Base-by-base conservation (phyloP, 345 rosid genomes). In the Sisymbrium altissimum region DNA sequence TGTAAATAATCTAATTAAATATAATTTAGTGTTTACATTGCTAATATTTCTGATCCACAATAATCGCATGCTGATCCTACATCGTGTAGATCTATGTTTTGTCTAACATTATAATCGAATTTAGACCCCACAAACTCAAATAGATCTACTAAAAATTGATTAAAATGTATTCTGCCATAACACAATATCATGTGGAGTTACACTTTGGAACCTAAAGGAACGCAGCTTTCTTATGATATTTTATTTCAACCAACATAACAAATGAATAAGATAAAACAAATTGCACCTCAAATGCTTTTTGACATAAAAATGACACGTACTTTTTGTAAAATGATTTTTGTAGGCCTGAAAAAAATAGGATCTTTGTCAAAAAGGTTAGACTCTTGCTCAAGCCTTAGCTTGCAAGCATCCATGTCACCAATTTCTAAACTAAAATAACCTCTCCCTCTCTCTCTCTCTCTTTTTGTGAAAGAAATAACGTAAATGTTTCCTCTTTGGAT, bases 341-440 rank as follows among this genome's bases (percentile, higher is more conserved):
- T 39, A 36, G 72, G 66, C 66, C 29, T 35, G 48, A 2, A 19
- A 66, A 45, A 64, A 66, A 23, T 18, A 25, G 50, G 7, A 66
- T 74, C 66, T 43, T 73, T 57, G 72, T 57, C 72, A 74, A 48
- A 66, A 54, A 66, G 65, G 33, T 66, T 65, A 60, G 72, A 74
- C 72, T 29, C 76, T 57, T 57, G 23, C 59, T 25, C 60, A 74
- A 66, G 59, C 59, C 78, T 65, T 74, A 74, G 72, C 72, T 35
- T 66, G 78, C 72, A 74, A 74, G 72, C 72, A 57, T 66, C 59
- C 33, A 66, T 74, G 52, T 66, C 67, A 46, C 53, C 17, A 57
- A 66, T 52, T 58, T 71, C 27, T 25, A 46, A 17, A 60, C 52
- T 10, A 15, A 5, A 59, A 12, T 39, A 27, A 39, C n/a, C n/a